phyloP scores from a whole-genome alignment of 179 eudicot species.

The Pouteria campechiana region DNA sequence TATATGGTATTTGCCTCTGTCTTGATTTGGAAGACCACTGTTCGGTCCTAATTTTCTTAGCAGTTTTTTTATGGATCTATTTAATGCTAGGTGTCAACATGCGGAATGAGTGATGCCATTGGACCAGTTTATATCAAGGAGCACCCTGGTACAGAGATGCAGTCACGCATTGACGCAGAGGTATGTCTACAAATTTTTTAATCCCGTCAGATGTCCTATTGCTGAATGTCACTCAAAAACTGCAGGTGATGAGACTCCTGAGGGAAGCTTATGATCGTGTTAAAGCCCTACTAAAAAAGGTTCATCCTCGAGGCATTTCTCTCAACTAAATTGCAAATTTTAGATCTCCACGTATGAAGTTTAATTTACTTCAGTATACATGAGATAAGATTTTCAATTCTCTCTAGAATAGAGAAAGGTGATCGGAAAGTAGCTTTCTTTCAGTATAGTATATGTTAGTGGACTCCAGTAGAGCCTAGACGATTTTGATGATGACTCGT shows the following conservation, averaged over 20 bases:
- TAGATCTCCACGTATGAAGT: no score
- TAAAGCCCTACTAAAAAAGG: slow-evolving; percentile 80
- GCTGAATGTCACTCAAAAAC: no score
- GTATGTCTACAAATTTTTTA: slow-evolving; percentile 25
- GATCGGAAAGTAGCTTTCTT: no score
- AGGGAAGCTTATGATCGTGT: slow-evolving; percentile 92
- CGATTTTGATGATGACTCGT: no score
- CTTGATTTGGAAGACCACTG: no score
- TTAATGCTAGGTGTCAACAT: slow-evolving; percentile 49
- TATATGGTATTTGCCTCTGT: slow-evolving; percentile 63
- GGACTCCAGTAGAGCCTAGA: no score
- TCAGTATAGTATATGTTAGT: no score
- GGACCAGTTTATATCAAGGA: slow-evolving; percentile 91
- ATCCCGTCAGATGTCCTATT: no score
- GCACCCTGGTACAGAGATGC: slow-evolving; percentile 87
- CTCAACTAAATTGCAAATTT: neutral
- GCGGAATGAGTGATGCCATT: slow-evolving; percentile 92
- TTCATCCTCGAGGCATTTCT: slow-evolving; percentile 13
- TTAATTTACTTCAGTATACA: no score
- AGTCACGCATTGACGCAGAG: slow-evolving; percentile 87
- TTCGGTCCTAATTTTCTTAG: no score
- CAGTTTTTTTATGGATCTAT: neutral
- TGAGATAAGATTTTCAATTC: no score
- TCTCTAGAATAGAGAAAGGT: no score
- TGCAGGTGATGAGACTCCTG: slow-evolving; percentile 78